Percentiles rank a stretch among this genome's conserved stretches.
Conservation (phyloP, 192 early-diverging fungal genomes). For the Thamnidium elegans region DNA sequence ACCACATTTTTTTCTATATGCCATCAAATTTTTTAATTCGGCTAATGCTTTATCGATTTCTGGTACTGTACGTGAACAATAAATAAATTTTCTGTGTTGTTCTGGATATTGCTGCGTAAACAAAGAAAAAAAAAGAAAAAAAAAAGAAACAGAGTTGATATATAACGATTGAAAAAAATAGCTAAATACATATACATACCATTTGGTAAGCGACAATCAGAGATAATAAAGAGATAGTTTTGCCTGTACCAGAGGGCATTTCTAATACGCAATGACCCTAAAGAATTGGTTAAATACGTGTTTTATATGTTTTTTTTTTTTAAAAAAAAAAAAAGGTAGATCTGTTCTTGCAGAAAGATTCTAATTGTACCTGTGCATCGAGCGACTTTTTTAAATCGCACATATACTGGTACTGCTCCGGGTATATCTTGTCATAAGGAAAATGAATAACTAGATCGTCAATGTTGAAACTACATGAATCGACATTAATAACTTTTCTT, state of each 20-base stretch:
- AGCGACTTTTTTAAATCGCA: slow-evolving; percentile 88
- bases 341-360: too few relatives aligned
- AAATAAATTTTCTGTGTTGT: slow-evolving; percentile 95
- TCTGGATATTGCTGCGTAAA: slow-evolving; percentile 68
- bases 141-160: neutral
- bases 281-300: neutral
- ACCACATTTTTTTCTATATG: slow-evolving; percentile 71
- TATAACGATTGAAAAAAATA: neutral
- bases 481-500: too few relatives aligned
- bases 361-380: slow-evolving; percentile 67
- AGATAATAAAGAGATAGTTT: slow-evolving; percentile 93
- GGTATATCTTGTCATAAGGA: slow-evolving; percentile 99
- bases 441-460: slow-evolving; percentile 92
- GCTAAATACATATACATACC: slow-evolving; percentile 41
- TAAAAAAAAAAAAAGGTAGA: too few relatives aligned
- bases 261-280: slow-evolving; percentile 95
- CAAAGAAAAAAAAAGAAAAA: too few relatives aligned
- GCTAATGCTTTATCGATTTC: slow-evolving; percentile 99
- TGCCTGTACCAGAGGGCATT: slow-evolving; percentile 99
- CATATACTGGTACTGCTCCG: slow-evolving; percentile 99
- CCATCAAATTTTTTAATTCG: slow-evolving; percentile 90
- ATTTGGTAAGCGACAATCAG: slow-evolving; percentile 95
- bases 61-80: slow-evolving; percentile 99
- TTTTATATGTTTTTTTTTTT: neutral
- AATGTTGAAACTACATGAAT: slow-evolving; percentile 61